Base-by-base conservation (phyloP, 2,329 filamentous ascomycete genomes). In the Falciphora oryzae region DNA sequence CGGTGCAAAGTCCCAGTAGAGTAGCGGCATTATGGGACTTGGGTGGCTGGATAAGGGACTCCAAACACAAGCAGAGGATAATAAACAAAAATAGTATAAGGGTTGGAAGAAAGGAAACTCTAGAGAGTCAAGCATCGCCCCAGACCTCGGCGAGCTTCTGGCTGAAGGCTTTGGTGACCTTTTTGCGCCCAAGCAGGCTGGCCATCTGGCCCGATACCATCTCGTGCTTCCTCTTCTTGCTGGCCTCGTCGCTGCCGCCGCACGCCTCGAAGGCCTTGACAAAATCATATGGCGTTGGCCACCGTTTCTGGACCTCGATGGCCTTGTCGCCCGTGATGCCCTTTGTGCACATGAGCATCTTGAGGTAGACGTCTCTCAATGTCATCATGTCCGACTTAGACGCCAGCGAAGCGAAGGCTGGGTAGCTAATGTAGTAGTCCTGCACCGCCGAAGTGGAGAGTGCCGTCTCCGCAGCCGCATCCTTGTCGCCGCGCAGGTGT, bases 311-410 rank as follows among this genome's bases (percentile, higher is more conserved):
- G 16, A 95, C 92, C 75, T 92, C 90, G 6, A 93, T 75, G 0
- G 91, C 91, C 70, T 90, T 91, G 69, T 93, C 90, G 3, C 89
- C 89, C 0, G 89, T 91, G 16, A 95, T 80, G 1, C 90, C 89
- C 64, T 84, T 84, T 1, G 85, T 91, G 67, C 89, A 92, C 90
- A 95, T 93, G 61, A 95, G 81, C 90, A 95, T 94, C 75, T 93
- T 93, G 31, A 95, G 77, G 69, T 86, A 94, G 0, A 93, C 75
- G 70, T 95, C 91, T 64, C 89, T 81, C 13, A 94, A 77, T 0
- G 90, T 91, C 69, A 92, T 84, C 65, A 84, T 84, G 63, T 91
- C 89, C 0, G 89, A 91, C 74, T 95, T 95, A 11, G 88, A 91
- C 0, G 86, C 86, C 59, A 94, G 76, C 0, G 86, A 87, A 0